Percentiles rank a stretch among this genome's conserved stretches.
Conservation (phyloP, 208 protist species). For the Trichomonas tenax region DNA sequence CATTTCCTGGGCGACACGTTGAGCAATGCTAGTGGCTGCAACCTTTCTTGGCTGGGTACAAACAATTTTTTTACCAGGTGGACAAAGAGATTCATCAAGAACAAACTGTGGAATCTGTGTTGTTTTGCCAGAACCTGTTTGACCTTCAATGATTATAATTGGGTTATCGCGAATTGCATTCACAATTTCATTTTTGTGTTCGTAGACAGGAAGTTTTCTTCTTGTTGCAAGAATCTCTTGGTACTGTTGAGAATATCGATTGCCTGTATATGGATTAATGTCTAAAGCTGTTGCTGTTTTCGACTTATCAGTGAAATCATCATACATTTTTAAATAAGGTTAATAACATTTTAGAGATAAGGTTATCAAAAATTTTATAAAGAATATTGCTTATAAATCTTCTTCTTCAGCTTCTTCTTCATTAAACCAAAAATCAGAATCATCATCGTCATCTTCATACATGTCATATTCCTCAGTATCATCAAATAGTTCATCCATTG, state of each 20-base stretch:
- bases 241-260: neutral
- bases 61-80: neutral
- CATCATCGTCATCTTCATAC: no score
- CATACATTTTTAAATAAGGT: no score
- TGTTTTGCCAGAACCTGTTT: neutral
- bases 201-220: neutral
- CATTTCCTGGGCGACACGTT: slow-evolving; percentile 26
- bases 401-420: no score
- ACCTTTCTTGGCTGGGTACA: slow-evolving; percentile 14
- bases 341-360: no score
- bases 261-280: neutral
- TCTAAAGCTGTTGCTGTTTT: neutral
- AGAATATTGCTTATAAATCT: no score
- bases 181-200: neutral
- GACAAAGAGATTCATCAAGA: neutral
- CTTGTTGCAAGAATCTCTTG: neutral
- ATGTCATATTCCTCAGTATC: no score
- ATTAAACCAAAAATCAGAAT: no score
- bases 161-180: neutral
- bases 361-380: no score
- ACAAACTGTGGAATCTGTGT: neutral
- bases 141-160: neutral
- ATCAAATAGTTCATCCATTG: no score
- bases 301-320: no score
- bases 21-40: neutral